Evolutionary conservation across 2,329 filamentous ascomycete genomes (phyloP), one percentile per base, ranked within the genome.

Genomic region (Botrytis paeoniae): DNA sequence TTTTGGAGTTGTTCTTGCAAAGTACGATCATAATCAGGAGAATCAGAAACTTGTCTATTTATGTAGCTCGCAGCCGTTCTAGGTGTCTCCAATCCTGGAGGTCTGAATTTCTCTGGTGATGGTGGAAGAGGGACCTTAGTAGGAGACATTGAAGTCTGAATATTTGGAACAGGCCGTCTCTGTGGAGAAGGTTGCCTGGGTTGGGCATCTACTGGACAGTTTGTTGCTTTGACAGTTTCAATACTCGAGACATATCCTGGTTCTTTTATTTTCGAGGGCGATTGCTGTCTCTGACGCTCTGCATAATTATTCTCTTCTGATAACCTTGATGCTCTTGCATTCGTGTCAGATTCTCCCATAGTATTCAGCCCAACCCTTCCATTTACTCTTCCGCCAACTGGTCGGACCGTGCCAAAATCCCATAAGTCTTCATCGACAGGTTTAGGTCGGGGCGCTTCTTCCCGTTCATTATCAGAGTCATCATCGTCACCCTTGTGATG

Each of bases 341-440:
- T 97, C 29, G 92, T 91, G 20, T 91, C 92, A 45, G 92, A 91
- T 74, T 95, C 93, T 76, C 93, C 94, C 90, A 97, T 89, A 0
- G 90, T 86, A 77, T 92, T 87, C 66, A 93, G 84, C 4, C 91
- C 91, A 0, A 86, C 86, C 64, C 89, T 84, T 63, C 88, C 80
- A 43, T 86, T 87, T 74, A 90, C 89, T 41, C 89, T 87, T 71
- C 91, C 89, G 45, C 88, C 89, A n/a, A 91, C 90, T 9, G 97
- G 91, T 73, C 95, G 89, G 70, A 99, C 93, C 0, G 96, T 99
- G 61, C 96, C 96, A 84, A 99, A 99, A 82, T 99, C 96, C 96
- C 96, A 99, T 80, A 98, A 89, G 81, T 98, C 96, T 81, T 98
- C 93, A 75, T 91, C 87, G 12, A 88, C 84, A 29, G 83, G 84